Conservation (phyloP, 148 eudicot species). For the Silene latifolia region DNA sequence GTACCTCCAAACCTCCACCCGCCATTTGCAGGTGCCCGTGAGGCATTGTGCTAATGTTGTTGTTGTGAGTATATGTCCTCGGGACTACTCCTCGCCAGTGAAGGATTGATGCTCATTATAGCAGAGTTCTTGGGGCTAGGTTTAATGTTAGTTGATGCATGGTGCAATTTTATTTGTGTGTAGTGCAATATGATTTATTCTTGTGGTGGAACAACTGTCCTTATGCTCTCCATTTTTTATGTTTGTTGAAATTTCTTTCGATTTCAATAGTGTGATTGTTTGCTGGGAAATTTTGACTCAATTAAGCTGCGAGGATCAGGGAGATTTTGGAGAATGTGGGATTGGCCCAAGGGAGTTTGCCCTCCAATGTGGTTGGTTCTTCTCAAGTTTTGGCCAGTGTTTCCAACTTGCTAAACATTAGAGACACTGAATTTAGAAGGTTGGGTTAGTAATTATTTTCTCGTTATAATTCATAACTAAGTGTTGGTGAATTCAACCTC, state of each 20-base stretch:
- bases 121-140: not conserved
- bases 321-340: constrained; percentile 93
- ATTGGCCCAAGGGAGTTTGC: constrained; percentile 88
- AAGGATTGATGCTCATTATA: not conserved
- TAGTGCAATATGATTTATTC: no score
- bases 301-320: constrained; percentile 85
- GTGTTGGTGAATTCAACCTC: not conserved
- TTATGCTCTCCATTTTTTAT: not conserved
- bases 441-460: constrained; percentile 18
- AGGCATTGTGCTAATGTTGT: not conserved
- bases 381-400: constrained; percentile 64
- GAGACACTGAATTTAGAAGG: constrained; percentile 98
- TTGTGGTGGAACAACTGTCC: not conserved
- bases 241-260: not conserved
- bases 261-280: not conserved
- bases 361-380: constrained; percentile 73
- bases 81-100: no score
- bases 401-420: constrained; percentile 64
- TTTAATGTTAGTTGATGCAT: not conserved
- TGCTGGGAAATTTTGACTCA: constrained; percentile 20
- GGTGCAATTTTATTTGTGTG: no score
- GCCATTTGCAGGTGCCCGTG: not conserved
- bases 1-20: not conserved
- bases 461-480: not conserved
- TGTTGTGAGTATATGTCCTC: not conserved